Conservation (phyloP, 169 alveolate species). For the Babesia ovis region DNA sequence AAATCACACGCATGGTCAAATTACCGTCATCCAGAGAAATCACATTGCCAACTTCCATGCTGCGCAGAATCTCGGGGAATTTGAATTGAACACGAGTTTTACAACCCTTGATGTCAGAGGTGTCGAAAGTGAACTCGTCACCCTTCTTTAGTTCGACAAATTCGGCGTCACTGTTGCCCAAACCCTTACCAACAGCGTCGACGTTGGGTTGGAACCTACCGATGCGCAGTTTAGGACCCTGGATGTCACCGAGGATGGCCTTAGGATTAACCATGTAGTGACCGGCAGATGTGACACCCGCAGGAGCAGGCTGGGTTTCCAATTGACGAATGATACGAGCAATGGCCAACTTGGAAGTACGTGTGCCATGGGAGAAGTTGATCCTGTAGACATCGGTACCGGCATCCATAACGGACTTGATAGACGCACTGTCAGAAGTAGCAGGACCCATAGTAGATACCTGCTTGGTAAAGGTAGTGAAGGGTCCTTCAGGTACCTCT, state of each 20-base stretch:
- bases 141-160: slow-evolving; percentile 77
- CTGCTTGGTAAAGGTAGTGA: slow-evolving; percentile 70
- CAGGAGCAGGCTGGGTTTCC: slow-evolving; percentile 65
- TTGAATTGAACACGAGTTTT: slow-evolving; percentile 67
- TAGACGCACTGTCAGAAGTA: slow-evolving; percentile 57
- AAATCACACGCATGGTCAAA: slow-evolving; percentile 65
- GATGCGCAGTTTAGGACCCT: slow-evolving; percentile 82
- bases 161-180: slow-evolving; percentile 55
- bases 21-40: slow-evolving; percentile 80
- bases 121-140: slow-evolving; percentile 73
- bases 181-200: slow-evolving; percentile 54
- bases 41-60: slow-evolving; percentile 68
- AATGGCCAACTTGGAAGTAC: slow-evolving; percentile 60
- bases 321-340: slow-evolving; percentile 65
- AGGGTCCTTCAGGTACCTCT: slow-evolving; percentile 43
- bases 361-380: slow-evolving; percentile 80
- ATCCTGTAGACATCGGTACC: slow-evolving; percentile 81
- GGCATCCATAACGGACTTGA: slow-evolving; percentile 72
- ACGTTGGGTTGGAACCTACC: slow-evolving; percentile 78
- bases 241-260: slow-evolving; percentile 77
- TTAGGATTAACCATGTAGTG: slow-evolving; percentile 5
- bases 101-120: slow-evolving; percentile 67
- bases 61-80: slow-evolving; percentile 72
- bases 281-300: slow-evolving; percentile 38
- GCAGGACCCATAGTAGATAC: slow-evolving; percentile 84